Conservation (phyloP, 768 basidiomycete genomes). For the Hebeloma cylindrosporum region DNA sequence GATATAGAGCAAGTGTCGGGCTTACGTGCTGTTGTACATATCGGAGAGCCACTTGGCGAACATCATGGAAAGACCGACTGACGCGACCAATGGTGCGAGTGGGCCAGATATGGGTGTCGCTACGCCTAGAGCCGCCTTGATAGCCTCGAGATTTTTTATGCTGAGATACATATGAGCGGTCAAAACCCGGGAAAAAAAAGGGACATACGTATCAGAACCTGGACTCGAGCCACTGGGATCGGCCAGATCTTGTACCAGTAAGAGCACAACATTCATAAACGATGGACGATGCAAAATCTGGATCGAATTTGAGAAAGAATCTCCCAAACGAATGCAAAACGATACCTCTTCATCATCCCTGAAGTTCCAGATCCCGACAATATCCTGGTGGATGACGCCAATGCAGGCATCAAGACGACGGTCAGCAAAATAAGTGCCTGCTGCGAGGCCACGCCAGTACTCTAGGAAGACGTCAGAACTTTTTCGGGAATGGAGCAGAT, state of each 20-base stretch:
- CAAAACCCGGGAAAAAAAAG: not conserved
- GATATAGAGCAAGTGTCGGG: too few species aligned
- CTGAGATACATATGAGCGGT: too few species aligned
- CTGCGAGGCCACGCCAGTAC: constrained; percentile 2
- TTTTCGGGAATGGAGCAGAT: not conserved
- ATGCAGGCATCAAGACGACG: not conserved
- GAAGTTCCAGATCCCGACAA: constrained; percentile 1
- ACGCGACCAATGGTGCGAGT: not conserved
- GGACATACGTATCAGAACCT: not conserved
- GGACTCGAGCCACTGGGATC: constrained; percentile 1
- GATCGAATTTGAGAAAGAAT: not conserved
- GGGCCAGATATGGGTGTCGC: not conserved
- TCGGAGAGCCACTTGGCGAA: constrained; percentile 1
- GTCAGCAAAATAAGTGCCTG: not conserved
- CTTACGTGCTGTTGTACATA: not conserved
- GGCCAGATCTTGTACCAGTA: not conserved
- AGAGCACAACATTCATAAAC: not conserved
- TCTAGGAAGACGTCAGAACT: not conserved
- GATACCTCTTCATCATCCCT: not conserved
- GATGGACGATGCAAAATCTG: not conserved
- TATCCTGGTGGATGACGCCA: not conserved
- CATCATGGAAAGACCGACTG: not conserved
- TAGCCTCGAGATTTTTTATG: not conserved
- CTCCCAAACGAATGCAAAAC: not conserved
- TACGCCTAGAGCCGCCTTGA: not conserved